Evolutionary conservation across 805 yeast species (phyloP).

Genomic region (Pichia thaimueangensis): DNA sequence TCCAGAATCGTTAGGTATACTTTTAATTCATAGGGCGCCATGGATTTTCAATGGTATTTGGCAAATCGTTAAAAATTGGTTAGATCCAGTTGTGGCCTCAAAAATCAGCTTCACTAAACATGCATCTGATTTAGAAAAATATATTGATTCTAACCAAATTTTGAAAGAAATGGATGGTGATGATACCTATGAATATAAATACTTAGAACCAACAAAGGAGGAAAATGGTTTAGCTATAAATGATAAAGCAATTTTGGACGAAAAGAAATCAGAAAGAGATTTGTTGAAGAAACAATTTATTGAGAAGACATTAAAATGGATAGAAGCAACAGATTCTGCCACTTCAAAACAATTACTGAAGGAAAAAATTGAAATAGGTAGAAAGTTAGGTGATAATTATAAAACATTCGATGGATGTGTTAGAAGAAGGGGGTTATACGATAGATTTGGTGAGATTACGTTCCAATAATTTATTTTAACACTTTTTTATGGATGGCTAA

Average conservation of each 20-base stretch:
- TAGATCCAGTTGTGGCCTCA: slow-evolving; percentile 93
- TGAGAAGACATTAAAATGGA: slow-evolving; percentile 70
- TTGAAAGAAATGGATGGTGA: slow-evolving; percentile 75
- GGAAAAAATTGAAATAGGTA: slow-evolving; percentile 49
- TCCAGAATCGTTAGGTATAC: slow-evolving; percentile 84
- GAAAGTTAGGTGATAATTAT: slow-evolving; percentile 55
- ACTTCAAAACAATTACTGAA: slow-evolving; percentile 43
- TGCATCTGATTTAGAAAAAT: slow-evolving; percentile 57
- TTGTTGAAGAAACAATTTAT: slow-evolving; percentile 48
- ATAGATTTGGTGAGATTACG: slow-evolving; percentile 51
- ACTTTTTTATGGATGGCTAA: too few relatives aligned
- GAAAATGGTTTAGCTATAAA: slow-evolving; percentile 46
- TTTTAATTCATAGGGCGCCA: slow-evolving; percentile 90
- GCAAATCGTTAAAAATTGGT: slow-evolving; percentile 88
- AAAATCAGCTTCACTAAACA: slow-evolving; percentile 80
- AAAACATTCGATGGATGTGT: slow-evolving; percentile 70
- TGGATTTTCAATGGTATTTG: slow-evolving; percentile 95
- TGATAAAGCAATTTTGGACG: slow-evolving; percentile 33
- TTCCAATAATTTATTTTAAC: slow-evolving; percentile 16
- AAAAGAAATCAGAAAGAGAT: slow-evolving; percentile 38
- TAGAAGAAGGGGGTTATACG: slow-evolving; percentile 73
- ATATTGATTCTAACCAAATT: slow-evolving; percentile 52
- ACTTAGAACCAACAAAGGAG: slow-evolving; percentile 52
- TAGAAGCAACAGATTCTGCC: slow-evolving; percentile 50
- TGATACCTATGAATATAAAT: slow-evolving; percentile 51